Percentiles rank a stretch among this genome's conserved stretches.
These are phyloP conservation scores for Cercospora sp. DNA, from an alignment of 2,329 filamentous ascomycete species.

Conservation along the genomic window DNA sequence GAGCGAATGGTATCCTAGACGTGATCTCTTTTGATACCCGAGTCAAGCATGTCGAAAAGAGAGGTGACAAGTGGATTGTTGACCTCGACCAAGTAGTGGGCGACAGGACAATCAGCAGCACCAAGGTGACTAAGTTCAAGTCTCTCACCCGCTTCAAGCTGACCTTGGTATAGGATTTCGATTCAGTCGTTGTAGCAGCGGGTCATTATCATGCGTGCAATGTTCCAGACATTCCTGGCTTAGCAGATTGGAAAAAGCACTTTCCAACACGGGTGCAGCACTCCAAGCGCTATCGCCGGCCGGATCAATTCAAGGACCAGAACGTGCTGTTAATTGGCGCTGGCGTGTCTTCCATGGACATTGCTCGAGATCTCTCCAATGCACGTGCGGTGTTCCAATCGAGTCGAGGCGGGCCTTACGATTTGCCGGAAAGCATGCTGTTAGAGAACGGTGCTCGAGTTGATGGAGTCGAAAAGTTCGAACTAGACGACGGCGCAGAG, in stretches of 20 bases:
- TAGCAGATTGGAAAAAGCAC: slow-evolving; percentile 48
- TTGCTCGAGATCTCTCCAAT: slow-evolving; percentile 54
- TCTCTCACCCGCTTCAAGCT: not conserved
- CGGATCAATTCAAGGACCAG: slow-evolving; percentile 54
- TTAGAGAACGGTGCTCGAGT: slow-evolving; percentile 57
- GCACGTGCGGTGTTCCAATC: slow-evolving; percentile 55
- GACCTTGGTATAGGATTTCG: slow-evolving; percentile 43
- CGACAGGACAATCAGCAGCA: not conserved
- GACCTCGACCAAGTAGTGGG: slow-evolving; percentile 39
- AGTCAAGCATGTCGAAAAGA: slow-evolving; percentile 57
- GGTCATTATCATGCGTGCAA: slow-evolving; percentile 57
- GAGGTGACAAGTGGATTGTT: slow-evolving; percentile 53
- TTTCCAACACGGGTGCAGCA: slow-evolving; percentile 52
- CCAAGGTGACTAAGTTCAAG: slow-evolving; percentile 1
- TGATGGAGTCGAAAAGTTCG: slow-evolving; percentile 53
- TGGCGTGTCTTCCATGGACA: slow-evolving; percentile 57
- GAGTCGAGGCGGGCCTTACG: slow-evolving; percentile 61
- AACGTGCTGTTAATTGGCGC: slow-evolving; percentile 59
- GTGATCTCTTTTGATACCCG: slow-evolving; percentile 59
- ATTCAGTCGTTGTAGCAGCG: slow-evolving; percentile 55
- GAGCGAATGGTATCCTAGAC: slow-evolving; percentile 51
- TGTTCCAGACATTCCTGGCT: slow-evolving; percentile 52
- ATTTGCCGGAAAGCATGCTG: slow-evolving; percentile 56
- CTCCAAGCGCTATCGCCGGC: slow-evolving; percentile 54
- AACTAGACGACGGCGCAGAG: slow-evolving; percentile 24